These are phyloP conservation scores for Achlya hypogyna DNA, from an alignment of 352 stramenopile species.

Conservation along the genomic window DNA sequence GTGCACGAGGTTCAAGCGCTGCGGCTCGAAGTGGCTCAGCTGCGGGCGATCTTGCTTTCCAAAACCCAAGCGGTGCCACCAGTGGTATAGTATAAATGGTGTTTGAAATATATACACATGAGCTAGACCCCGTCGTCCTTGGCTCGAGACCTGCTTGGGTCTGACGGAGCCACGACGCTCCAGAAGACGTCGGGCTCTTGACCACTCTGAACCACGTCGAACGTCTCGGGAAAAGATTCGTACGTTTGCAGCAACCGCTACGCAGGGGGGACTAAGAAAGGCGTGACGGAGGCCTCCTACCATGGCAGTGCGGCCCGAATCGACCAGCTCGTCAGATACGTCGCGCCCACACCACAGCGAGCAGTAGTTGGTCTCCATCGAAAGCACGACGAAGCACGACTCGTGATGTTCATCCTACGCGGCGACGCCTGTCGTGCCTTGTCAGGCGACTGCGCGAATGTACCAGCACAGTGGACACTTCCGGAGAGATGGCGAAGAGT, in stretches of 20 bases:
- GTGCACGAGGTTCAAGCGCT: not conserved
- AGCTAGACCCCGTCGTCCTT: not conserved
- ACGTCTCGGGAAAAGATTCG: constrained; percentile 63
- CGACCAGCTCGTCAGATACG: constrained; percentile 38
- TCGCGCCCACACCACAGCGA: constrained; percentile 72
- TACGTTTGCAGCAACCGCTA: constrained; percentile 53
- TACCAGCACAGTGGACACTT: not conserved
- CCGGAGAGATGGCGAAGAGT: not conserved
- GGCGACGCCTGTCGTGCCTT: not conserved
- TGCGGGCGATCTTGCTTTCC: not conserved
- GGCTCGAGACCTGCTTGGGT: not conserved
- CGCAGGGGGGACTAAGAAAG: not conserved
- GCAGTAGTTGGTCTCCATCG: constrained; percentile 48
- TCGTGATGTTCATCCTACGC: constrained; percentile 36
- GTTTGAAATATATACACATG: not conserved
- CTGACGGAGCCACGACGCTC: constrained; percentile 36
- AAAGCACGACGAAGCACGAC: constrained; percentile 62
- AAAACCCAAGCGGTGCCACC: not conserved
- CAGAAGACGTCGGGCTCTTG: constrained; percentile 66
- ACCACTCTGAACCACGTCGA: constrained; percentile 56
- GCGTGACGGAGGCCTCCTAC: not conserved
- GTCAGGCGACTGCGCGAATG: not conserved
- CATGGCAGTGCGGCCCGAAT: constrained; percentile 49
- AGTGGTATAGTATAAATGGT: not conserved
- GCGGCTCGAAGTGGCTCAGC: not conserved